Conservation (phyloP, 2,329 filamentous ascomycete genomes). For the Hypoxylon sp. region DNA sequence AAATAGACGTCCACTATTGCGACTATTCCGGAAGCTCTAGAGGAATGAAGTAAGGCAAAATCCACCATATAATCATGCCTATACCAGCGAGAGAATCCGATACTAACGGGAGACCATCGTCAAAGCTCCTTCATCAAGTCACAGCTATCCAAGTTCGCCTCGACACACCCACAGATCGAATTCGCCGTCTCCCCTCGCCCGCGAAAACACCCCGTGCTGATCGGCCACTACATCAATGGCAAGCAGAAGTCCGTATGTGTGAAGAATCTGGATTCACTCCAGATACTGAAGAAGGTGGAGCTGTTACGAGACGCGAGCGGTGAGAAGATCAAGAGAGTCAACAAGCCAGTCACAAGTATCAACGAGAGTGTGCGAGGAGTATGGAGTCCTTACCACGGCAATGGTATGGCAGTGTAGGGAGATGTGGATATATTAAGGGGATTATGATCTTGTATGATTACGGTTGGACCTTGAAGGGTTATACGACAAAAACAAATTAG, state of each 20-base stretch:
- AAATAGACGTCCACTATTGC: conserved; percentile 95
- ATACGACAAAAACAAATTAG: conserved; percentile 14
- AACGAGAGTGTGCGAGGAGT: conserved; percentile 73
- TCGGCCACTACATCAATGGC: conserved; percentile 93
- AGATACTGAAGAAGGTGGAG: conserved; percentile 82
- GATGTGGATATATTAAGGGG: conserved; percentile 2
- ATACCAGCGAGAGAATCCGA: neutral
- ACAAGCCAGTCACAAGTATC: conserved; percentile 70
- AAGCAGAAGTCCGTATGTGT: conserved; percentile 87
- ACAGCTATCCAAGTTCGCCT: conserved; percentile 79
- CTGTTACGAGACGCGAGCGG: conserved; percentile 77
- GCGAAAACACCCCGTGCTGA: conserved; percentile 87
- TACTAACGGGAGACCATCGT: conserved; percentile 39
- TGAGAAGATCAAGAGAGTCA: conserved; percentile 72
- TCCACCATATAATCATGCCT: neutral
- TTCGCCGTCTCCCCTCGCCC: conserved; percentile 90
- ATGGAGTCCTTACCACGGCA: conserved; percentile 75
- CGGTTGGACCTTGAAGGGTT: neutral
- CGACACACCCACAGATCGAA: conserved; percentile 85
- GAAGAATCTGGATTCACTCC: conserved; percentile 80
- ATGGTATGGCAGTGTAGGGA: conserved; percentile 61
- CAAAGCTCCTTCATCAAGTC: conserved; percentile 81
- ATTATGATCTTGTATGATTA: conserved; percentile 24
- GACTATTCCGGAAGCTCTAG: conserved; percentile 92
- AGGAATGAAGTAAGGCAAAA: conserved; percentile 82